These are phyloP conservation scores for Pisolithus marmoratus DNA, from an alignment of 768 basidiomycete species.

Conservation along the genomic window DNA sequence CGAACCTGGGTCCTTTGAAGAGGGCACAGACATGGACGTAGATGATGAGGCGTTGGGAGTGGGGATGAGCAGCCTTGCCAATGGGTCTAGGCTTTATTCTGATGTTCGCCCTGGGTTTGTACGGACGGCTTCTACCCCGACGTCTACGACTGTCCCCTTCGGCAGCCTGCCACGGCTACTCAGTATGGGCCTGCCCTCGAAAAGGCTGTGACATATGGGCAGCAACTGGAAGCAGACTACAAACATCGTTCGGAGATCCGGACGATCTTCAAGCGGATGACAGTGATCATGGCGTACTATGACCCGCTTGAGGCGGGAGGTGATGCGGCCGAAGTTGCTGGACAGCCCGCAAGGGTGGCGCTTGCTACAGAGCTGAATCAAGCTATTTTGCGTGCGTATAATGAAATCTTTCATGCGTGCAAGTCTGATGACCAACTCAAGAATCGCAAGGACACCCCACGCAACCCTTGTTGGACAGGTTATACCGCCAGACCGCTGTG, in stretches of 20 bases:
- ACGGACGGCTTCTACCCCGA: slow-evolving; percentile 23
- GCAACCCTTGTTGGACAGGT: slow-evolving; percentile 64
- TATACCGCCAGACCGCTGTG: slow-evolving; percentile 71
- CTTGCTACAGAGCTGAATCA: slow-evolving; percentile 76
- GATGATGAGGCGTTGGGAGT: slow-evolving; percentile 30
- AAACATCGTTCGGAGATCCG: slow-evolving; percentile 59
- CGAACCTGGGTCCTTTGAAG: slow-evolving; percentile 34
- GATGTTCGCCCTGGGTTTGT: slow-evolving; percentile 28
- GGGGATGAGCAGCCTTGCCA: slow-evolving; percentile 9
- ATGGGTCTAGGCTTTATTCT: slow-evolving; percentile 11
- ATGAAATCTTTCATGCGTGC: neutral
- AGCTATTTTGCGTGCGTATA: slow-evolving; percentile 68
- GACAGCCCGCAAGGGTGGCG: slow-evolving; percentile 56
- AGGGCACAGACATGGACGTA: slow-evolving; percentile 57
- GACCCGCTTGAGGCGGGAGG: slow-evolving; percentile 67
- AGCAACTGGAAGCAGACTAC: slow-evolving; percentile 63
- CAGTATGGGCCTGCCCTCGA: slow-evolving; percentile 57
- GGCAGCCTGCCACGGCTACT: slow-evolving; percentile 21
- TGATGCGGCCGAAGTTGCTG: slow-evolving; percentile 59
- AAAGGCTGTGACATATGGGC: slow-evolving; percentile 69
- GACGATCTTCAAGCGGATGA: slow-evolving; percentile 64
- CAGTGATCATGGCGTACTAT: slow-evolving; percentile 74
- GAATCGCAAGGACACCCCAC: slow-evolving; percentile 75
- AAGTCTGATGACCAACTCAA: slow-evolving; percentile 24
- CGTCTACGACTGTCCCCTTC: slow-evolving; percentile 20